A percentile compares a stretch with the other conserved stretches of the same genome.
These are phyloP conservation scores for Moricandia moricandioides DNA, from an alignment of 345 rosid species.

Conservation along the genomic window DNA sequence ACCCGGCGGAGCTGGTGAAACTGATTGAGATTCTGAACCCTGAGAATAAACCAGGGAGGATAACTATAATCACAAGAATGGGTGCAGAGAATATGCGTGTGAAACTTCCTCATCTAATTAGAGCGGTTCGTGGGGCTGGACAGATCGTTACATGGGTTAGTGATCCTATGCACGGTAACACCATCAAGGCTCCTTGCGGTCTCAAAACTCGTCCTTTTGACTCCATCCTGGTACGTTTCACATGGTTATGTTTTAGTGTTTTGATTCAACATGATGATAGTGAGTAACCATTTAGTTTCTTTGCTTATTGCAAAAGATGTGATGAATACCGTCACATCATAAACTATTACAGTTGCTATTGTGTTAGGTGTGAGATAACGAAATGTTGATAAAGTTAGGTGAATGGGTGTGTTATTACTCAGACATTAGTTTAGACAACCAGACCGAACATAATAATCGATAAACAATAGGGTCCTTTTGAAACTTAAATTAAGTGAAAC, in stretches of 20 bases:
- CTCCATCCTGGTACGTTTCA: neutral
- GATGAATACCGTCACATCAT: neutral
- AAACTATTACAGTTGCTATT: too few species aligned
- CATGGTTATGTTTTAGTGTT: neutral
- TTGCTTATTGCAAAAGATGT: neutral
- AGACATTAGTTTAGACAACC: too few species aligned
- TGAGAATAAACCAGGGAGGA: neutral
- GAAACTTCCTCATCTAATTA: neutral
- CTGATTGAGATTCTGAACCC: neutral
- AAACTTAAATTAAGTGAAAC: too few species aligned
- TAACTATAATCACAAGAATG: neutral
- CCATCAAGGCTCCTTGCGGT: neutral
- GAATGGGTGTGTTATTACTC: too few species aligned
- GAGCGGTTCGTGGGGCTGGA: neutral
- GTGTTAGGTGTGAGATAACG: too few species aligned
- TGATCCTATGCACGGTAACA: neutral
- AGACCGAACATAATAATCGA: too few species aligned
- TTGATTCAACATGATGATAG: too few species aligned
- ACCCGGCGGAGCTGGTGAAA: neutral
- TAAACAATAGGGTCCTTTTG: too few species aligned
- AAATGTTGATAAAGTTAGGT: too few species aligned
- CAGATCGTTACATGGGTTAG: neutral
- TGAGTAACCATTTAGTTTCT: neutral
- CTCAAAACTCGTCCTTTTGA: neutral
- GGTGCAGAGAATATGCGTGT: neutral